Evolutionary conservation across 1,284 basidiomycete genomes (phyloP).

Genomic region (Marasmius tenuissimus): DNA sequence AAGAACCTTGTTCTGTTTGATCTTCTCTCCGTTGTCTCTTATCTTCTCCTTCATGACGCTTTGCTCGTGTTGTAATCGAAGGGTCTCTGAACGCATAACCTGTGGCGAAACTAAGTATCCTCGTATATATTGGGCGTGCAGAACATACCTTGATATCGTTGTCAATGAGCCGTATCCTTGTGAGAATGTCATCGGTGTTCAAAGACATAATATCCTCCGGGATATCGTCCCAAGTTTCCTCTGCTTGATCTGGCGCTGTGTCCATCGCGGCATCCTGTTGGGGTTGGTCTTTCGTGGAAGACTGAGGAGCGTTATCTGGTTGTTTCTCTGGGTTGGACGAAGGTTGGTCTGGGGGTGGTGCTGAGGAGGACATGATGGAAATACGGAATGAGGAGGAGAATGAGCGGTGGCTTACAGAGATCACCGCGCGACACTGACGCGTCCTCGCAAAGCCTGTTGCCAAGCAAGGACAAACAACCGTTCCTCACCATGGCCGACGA

Average conservation of each 20-base stretch:
- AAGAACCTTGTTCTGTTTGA: constrained; percentile 99
- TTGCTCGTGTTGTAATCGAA: constrained; percentile 92
- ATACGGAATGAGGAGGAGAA: constrained; percentile 11
- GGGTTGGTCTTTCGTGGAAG: constrained; percentile 27
- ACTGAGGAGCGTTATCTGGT: constrained; percentile 37
- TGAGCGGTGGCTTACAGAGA: constrained; percentile 21
- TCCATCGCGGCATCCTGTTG: constrained; percentile 62
- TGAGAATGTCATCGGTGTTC: constrained; percentile 81
- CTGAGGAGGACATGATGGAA: constrained; percentile 61
- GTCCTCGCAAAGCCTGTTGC: constrained; percentile 26
- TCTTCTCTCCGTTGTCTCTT: constrained; percentile 96
- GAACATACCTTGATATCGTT: constrained; percentile 86
- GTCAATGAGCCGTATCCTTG: constrained; percentile 87
- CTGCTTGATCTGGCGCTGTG: constrained; percentile 63
- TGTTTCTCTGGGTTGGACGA: constrained; percentile 54
- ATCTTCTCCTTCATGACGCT: constrained; percentile 98
- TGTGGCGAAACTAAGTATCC: constrained; percentile 28
- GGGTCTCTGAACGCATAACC: constrained; percentile 95
- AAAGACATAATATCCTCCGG: constrained; percentile 77
- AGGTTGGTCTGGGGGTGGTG: constrained; percentile 56
- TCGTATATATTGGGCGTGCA: background rate
- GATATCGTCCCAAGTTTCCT: constrained; percentile 82
- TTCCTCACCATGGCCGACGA: constrained; percentile 33
- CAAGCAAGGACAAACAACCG: constrained; percentile 35
- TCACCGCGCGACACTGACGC: constrained; percentile 36